Evolutionary conservation across 2,329 filamentous ascomycete genomes (phyloP), one percentile per base, ranked within the genome.

Genomic region (Myotisia sp.): DNA sequence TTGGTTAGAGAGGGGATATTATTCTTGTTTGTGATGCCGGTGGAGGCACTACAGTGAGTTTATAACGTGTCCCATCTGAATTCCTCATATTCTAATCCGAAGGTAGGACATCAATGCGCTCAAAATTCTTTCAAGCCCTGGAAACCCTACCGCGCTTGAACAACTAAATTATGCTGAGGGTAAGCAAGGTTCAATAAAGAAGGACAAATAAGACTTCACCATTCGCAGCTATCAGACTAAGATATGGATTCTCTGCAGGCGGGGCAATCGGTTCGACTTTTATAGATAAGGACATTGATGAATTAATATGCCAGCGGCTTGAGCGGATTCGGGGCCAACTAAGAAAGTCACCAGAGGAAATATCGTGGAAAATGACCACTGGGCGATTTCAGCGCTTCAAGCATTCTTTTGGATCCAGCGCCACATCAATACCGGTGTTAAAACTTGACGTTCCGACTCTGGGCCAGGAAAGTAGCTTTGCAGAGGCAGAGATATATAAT

Each of bases 221-320:
- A n/a, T n/a, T n/a, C n/a, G n/a, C n/a, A n/a, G n/a, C n/a, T n/a
- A n/a, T n/a, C n/a, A n/a, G n/a, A n/a, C n/a, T n/a, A n/a, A n/a
- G n/a, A n/a, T n/a, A n/a, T n/a, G n/a, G n/a, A n/a, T n/a, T n/a
- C n/a, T n/a, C n/a, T n/a, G 10, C 24, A 51, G 52, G 52, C 23
- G 43, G 43, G 28, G 46, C 47, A 2, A 62, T 60, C 4, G 62
- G 53, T 13, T 55, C 55, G 9, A 49, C 51, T 1, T 52, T 55
- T 27, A 53, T 57, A 21, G 54, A 57, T 30, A 44, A 50, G 13
- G 34, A 39, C 5, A 46, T 52, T 6, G 45, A 56, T 32, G 41
- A 47, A 7, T 30, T 50, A 0, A 39, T 55, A 26, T 33, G 22
- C 7, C 32, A 47, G 9, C 37, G 44, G 6, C 33, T 58, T 7